Evolutionary conservation across 2,329 filamentous ascomycete species (phyloP).

Genomic region (Volutella citrinella): DNA sequence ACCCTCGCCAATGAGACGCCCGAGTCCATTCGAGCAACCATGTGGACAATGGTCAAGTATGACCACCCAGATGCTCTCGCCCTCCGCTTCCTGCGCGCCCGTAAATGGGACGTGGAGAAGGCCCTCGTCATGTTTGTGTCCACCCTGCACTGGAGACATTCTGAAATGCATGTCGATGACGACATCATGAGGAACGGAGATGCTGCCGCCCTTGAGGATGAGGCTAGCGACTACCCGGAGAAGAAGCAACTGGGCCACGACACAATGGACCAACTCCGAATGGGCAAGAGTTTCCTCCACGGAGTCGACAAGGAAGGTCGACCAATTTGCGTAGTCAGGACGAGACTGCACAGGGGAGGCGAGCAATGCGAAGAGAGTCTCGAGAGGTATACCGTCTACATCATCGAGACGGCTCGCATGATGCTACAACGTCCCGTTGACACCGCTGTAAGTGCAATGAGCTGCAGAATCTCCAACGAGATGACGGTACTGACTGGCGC

Average conservation of each 20-base stretch:
- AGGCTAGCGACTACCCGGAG: slow-evolving; percentile 53
- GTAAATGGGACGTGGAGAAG: slow-evolving; percentile 39
- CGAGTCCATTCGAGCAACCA: slow-evolving; percentile 73
- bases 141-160: slow-evolving; percentile 86
- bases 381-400: slow-evolving; percentile 87
- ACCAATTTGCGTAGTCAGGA: slow-evolving; percentile 83
- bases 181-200: slow-evolving; percentile 82
- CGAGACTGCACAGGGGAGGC: slow-evolving; percentile 74
- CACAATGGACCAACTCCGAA: slow-evolving; percentile 77
- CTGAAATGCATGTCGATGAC: slow-evolving; percentile 83
- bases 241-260: slow-evolving; percentile 69
- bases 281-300: slow-evolving; percentile 93
- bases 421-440: slow-evolving; percentile 77
- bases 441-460: slow-evolving; percentile 69
- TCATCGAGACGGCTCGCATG: slow-evolving; percentile 92
- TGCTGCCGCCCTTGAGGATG: slow-evolving; percentile 57
- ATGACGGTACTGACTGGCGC: slow-evolving; percentile 17
- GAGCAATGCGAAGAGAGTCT: slow-evolving; percentile 80
- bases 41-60: slow-evolving; percentile 94
- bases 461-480: not conserved
- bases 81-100: slow-evolving; percentile 39
- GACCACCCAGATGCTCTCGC: slow-evolving; percentile 87
- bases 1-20: slow-evolving; percentile 74
- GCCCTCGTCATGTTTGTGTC: slow-evolving; percentile 89
- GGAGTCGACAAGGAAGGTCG: slow-evolving; percentile 80